A percentile compares a stretch with the other conserved stretches of the same genome.
These are phyloP conservation scores for Sedum album DNA, from an alignment of 164 flowering plant species.

Conservation along the genomic window DNA sequence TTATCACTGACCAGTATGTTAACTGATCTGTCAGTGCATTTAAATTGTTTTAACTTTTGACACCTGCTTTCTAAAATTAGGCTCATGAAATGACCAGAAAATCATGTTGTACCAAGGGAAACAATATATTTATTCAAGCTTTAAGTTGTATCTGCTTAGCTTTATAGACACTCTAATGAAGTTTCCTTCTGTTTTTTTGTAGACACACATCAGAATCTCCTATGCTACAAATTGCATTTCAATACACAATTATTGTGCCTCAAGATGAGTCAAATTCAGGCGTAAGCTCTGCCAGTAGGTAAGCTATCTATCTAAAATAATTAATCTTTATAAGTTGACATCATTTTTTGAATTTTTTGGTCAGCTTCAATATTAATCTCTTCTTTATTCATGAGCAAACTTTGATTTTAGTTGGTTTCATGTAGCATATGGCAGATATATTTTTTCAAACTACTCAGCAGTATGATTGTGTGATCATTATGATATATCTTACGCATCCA, in stretches of 20 bases:
- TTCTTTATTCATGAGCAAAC: too few relatives aligned
- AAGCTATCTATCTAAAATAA: too few relatives aligned
- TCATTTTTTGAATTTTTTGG: too few relatives aligned
- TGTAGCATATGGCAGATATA: not conserved
- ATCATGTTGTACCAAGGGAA: not conserved
- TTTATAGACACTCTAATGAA: not conserved
- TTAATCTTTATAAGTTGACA: not conserved
- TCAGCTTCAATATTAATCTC: too few relatives aligned
- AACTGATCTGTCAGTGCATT: not conserved
- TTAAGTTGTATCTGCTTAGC: not conserved
- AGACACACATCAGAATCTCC: constrained; percentile 73
- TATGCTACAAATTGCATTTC: constrained; percentile 82
- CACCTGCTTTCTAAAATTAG: not conserved
- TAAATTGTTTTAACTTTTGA: not conserved
- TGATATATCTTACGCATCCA: not conserved
- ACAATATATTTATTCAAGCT: not conserved
- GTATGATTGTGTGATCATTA: not conserved
- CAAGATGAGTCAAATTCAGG: constrained; percentile 49
- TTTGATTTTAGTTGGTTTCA: too few relatives aligned
- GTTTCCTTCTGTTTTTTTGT: constrained; percentile 16
- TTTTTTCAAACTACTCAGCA: not conserved
- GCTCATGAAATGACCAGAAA: not conserved
- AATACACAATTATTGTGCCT: constrained; percentile 82
- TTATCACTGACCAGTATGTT: not conserved
- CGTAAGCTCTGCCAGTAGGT: constrained; percentile 50